Evolutionary conservation across 2,329 filamentous ascomycete species (phyloP), one percentile per base, ranked within the genome.

Genomic region (Cryphonectria nitschkei): DNA sequence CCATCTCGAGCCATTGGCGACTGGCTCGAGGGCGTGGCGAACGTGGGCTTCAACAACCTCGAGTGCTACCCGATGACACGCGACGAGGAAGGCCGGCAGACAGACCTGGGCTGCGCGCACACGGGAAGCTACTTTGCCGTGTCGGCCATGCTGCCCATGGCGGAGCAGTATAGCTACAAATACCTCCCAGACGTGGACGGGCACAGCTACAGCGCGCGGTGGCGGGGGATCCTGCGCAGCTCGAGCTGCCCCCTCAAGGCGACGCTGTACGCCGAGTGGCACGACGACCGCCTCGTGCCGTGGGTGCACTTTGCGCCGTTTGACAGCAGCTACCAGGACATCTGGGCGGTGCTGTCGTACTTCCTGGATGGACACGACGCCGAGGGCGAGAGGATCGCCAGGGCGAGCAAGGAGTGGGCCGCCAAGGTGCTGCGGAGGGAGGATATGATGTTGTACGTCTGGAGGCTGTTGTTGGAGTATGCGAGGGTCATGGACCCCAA

Each of bases 221-320:
- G 88, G 79, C 84, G 87, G 63, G 85, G 84, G 0, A 90, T 93
- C 75, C 81, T 94, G 16, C 83, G 85, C 34, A 90, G 87, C 54
- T 91, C 87, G 1, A 89, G 87, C 65, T 79, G 92, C 52, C 89
- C 90, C 1, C 86, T 94, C 77, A 94, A 94, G 80, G 86, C 89
- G 16, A 93, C 91, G 3, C 84, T 93, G 61, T 94, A 92, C 77
- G 82, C 87, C 14, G 92, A 94, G 78, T 94, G 92, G 92, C 91
- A 93, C 77, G 91, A 93, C 77, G 85, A 87, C 62, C 85, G 92
- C 6, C 82, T 94, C 0, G 81, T 88, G 22, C 88, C 90, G 0
- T 94, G 92, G 92, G 82, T 87, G 73, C 92, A 94, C 79, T 94
- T 92, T 75, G 87, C 90, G 1, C 92, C 92, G 1, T 84, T 94